Conservation (phyloP, 768 basidiomycete genomes). For the Hericium coralloides region DNA sequence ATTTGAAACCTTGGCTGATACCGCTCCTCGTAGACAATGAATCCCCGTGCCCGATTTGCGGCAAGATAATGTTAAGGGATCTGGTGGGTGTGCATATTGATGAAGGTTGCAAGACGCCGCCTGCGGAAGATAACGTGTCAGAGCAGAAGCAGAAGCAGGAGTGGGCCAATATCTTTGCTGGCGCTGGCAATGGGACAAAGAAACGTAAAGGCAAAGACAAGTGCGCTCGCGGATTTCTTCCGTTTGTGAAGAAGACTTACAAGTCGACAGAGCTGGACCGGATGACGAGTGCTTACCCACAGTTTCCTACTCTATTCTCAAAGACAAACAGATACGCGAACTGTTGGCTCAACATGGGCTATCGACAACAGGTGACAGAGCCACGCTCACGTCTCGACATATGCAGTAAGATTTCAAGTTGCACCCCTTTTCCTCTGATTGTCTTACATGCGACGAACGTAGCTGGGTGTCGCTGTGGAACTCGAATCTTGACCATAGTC, state of each 20-base stretch:
- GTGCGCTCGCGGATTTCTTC: constrained; percentile 1
- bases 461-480: constrained; percentile 21
- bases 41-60: neutral
- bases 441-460: neutral
- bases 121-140: neutral
- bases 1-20: too few relatives aligned
- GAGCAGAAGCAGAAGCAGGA: constrained; percentile 12
- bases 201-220: constrained; percentile 8
- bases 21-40: too few relatives aligned
- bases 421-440: neutral
- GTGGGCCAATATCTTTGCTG: constrained; percentile 11
- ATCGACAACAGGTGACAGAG: constrained; percentile 15
- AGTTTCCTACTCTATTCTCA: constrained; percentile 18
- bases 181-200: neutral
- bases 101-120: constrained; percentile 19
- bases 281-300: constrained; percentile 11
- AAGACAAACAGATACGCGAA: constrained; percentile 14
- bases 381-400: constrained; percentile 16
- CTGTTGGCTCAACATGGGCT: constrained; percentile 15
- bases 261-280: neutral
- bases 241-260: neutral
- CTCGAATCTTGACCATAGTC: constrained; percentile 18
- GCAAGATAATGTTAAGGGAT: neutral
- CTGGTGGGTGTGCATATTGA: constrained; percentile 22
- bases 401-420: constrained; percentile 8